A percentile compares a stretch with the other conserved stretches of the same genome.
phyloP scores from a whole-genome alignment of 2,329 filamentous ascomycete genomes.

The Camptophora hylomeconis region DNA sequence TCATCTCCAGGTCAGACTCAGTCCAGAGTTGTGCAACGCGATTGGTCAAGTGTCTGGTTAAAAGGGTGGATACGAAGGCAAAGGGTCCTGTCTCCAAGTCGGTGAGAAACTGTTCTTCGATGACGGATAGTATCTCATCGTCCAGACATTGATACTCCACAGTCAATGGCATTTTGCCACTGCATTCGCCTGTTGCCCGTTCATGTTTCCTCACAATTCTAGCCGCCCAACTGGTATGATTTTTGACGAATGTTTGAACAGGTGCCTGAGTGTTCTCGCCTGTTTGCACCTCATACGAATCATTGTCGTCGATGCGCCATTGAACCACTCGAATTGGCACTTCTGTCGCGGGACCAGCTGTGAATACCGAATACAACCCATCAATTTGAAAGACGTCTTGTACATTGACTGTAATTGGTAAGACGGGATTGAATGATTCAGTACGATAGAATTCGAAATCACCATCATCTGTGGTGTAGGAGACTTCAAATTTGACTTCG shows the following conservation, averaged over 20 bases:
- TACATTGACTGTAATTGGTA: constrained; percentile 88
- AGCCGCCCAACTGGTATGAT: constrained; percentile 50
- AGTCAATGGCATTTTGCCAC: constrained; percentile 38
- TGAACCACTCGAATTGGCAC: constrained; percentile 63
- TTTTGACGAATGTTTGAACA: constrained; percentile 61
- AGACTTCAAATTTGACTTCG: constrained; percentile 57
- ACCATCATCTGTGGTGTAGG: constrained; percentile 56
- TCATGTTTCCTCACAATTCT: constrained; percentile 7
- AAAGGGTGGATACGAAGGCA: constrained; percentile 33
- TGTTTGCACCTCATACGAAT: constrained; percentile 45
- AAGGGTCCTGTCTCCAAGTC: constrained; percentile 37
- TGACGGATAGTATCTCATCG: constrained; percentile 49
- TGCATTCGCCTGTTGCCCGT: constrained; percentile 1
- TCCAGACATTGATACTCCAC: constrained; percentile 66
- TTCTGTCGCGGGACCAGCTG: constrained; percentile 65
- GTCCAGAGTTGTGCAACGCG: constrained; percentile 34
- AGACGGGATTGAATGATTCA: constrained; percentile 53
- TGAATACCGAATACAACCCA: constrained; percentile 77
- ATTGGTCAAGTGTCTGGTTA: constrained; percentile 37
- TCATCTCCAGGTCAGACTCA: constrained; percentile 38
- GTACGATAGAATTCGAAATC: constrained; percentile 51
- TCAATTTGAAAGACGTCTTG: constrained; percentile 87
- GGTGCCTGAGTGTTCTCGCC: constrained; percentile 27
- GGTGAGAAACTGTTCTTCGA: constrained; percentile 33
- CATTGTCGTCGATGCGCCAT: constrained; percentile 57